Percentiles rank a stretch among this genome's conserved stretches.
Evolutionary conservation across 306 rosid genomes (phyloP).

Genomic region (Rosa chinensis): DNA sequence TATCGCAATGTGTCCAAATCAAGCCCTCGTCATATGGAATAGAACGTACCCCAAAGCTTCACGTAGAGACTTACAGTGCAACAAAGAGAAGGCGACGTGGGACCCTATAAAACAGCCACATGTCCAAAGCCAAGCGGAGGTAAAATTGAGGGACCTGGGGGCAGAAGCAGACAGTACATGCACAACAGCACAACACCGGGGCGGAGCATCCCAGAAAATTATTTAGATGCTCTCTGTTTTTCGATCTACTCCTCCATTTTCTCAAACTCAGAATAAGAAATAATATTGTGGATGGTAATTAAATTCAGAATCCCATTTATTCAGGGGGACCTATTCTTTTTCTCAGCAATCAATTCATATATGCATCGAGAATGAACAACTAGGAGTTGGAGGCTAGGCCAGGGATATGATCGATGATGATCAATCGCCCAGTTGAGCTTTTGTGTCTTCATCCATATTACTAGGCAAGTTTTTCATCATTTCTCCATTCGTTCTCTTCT

Average conservation of each 20-base stretch:
- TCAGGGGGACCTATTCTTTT: background rate
- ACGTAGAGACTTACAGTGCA: background rate
- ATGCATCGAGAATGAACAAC: background rate
- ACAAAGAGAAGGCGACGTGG: background rate
- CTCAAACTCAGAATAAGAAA: background rate
- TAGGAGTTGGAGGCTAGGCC: background rate
- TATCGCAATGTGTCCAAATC: background rate
- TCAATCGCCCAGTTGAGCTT: background rate
- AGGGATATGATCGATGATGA: background rate
- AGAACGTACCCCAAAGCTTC: background rate
- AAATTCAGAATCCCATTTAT: background rate
- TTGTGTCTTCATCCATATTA: background rate
- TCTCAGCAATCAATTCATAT: background rate
- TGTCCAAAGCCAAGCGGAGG: background rate
- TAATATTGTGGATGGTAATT: background rate
- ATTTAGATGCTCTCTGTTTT: background rate
- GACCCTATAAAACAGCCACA: conserved; percentile 6
- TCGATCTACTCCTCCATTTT: background rate
- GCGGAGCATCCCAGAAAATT: conserved; percentile 19
- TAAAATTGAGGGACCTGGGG: conserved; percentile 6
- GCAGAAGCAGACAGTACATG: background rate
- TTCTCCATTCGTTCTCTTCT: background rate
- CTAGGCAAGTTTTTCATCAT: conserved; percentile 1
- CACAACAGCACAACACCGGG: background rate
- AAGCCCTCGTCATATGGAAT: background rate